Percentiles rank a stretch among this genome's conserved stretches.
phyloP scores from a whole-genome alignment of 805 yeast genomes.

The Candida sphagnicola region DNA sequence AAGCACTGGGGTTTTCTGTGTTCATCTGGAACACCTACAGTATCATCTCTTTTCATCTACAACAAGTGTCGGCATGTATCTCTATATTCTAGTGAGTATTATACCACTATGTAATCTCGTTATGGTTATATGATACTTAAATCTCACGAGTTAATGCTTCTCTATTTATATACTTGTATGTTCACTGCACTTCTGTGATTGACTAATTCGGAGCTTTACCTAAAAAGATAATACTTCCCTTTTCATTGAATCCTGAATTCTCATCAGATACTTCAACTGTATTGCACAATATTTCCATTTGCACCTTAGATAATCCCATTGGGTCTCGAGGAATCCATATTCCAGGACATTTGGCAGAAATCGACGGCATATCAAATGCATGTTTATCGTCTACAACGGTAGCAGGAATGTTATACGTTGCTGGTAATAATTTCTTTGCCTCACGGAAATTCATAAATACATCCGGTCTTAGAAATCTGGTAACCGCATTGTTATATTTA shows the following conservation, averaged over 20 bases:
- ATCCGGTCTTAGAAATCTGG: constrained; percentile 56
- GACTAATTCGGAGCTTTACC: constrained; percentile 30
- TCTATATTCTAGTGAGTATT: too few species aligned
- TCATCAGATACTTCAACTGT: constrained; percentile 64
- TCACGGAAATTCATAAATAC: constrained; percentile 46
- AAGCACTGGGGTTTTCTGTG: too few species aligned
- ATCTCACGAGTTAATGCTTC: too few species aligned
- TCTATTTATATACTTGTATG: too few species aligned
- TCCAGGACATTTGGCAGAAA: constrained; percentile 62
- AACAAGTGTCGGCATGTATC: too few species aligned
- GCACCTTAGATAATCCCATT: constrained; percentile 67
- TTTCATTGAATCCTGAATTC: constrained; percentile 50
- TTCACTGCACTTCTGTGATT: background rate
- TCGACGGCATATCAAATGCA: constrained; percentile 78
- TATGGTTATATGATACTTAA: too few species aligned
- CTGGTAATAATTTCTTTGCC: constrained; percentile 32
- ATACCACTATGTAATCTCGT: too few species aligned
- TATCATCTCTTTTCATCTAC: too few species aligned
- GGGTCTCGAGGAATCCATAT: constrained; percentile 93
- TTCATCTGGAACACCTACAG: too few species aligned
- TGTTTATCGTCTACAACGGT: constrained; percentile 45
- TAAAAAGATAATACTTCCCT: constrained; percentile 27
- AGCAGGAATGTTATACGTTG: constrained; percentile 29
- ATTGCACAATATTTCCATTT: constrained; percentile 52
- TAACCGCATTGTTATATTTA: constrained; percentile 39